Evolutionary conservation across 2,329 filamentous ascomycete genomes (phyloP).

Genomic region (Diaporthe sp.): DNA sequence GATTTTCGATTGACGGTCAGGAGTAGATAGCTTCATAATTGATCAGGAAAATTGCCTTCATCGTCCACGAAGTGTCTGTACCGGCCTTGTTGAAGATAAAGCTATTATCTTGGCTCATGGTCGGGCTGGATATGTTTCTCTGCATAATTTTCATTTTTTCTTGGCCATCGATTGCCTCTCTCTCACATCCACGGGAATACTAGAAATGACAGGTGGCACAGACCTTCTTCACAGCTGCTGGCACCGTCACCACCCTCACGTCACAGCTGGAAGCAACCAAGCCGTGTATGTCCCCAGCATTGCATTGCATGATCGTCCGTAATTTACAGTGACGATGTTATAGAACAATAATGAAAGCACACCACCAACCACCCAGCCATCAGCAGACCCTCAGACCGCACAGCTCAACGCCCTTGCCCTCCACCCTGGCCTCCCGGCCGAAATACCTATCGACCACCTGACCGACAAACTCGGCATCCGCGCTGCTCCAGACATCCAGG

Average conservation of each 20-base stretch:
- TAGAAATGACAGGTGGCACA: not conserved
- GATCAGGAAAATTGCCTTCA: not conserved
- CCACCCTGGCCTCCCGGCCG: conserved; percentile 71
- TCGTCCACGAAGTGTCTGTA: not conserved
- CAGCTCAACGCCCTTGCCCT: conserved; percentile 80
- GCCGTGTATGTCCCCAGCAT: not conserved
- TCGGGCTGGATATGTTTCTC: not conserved
- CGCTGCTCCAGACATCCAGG: conserved; percentile 81
- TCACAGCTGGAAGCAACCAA: not conserved
- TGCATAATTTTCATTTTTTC: not conserved
- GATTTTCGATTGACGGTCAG: not conserved
- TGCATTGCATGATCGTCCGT: not conserved
- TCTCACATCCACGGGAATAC: not conserved
- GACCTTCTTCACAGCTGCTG: not conserved
- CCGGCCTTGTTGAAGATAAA: not conserved
- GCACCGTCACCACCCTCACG: not conserved
- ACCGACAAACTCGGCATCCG: conserved; percentile 77
- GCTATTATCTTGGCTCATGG: not conserved
- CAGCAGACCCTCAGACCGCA: conserved; percentile 80
- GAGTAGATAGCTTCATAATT: not conserved
- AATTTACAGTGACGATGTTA: conserved; percentile 17
- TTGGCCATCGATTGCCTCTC: not conserved
- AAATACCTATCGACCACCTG: conserved; percentile 77
- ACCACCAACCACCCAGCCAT: conserved; percentile 38
- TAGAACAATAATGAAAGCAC: conserved; percentile 6